These are phyloP conservation scores for Fonsecaea pugnacius DNA, from an alignment of 2,329 filamentous ascomycete genomes.

Conservation along the genomic window DNA sequence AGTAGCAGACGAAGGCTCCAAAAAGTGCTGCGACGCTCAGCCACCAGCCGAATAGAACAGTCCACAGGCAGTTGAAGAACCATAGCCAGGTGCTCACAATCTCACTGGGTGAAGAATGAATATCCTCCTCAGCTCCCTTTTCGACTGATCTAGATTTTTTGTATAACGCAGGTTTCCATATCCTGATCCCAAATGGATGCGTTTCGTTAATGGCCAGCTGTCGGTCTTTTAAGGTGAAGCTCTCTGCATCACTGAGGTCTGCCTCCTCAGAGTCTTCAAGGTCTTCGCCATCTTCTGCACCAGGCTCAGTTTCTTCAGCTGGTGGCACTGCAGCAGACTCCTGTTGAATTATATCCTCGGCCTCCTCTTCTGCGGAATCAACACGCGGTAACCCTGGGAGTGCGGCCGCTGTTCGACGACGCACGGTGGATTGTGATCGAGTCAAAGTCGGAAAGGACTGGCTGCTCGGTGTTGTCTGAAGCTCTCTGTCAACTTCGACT, in stretches of 20 bases:
- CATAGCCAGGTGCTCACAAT: slow-evolving; percentile 82
- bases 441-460: slow-evolving; percentile 49
- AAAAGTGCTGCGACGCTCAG: slow-evolving; percentile 75
- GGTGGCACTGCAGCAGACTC: slow-evolving; percentile 40
- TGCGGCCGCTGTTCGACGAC: slow-evolving; percentile 45
- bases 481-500: slow-evolving; percentile 66
- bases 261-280: slow-evolving; percentile 69
- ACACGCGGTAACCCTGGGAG: slow-evolving; percentile 42
- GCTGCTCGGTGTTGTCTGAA: slow-evolving; percentile 20
- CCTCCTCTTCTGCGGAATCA: slow-evolving; percentile 46
- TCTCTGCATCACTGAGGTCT: slow-evolving; percentile 87
- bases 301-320: slow-evolving; percentile 49
- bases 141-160: slow-evolving; percentile 97
- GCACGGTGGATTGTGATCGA: slow-evolving; percentile 47
- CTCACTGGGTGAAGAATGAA: slow-evolving; percentile 90
- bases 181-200: slow-evolving; percentile 96
- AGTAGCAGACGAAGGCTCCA: slow-evolving; percentile 76
- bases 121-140: slow-evolving; percentile 93
- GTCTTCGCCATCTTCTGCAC: slow-evolving; percentile 59
- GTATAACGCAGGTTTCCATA: slow-evolving; percentile 98
- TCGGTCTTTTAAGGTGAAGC: slow-evolving; percentile 94
- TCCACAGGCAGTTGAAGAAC: slow-evolving; percentile 89
- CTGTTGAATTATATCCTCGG: slow-evolving; percentile 45
- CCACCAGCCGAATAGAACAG: slow-evolving; percentile 94
- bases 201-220: slow-evolving; percentile 99